Conservation (phyloP, 495 filamentous ascomycete genomes). For the Trichoderma virens region DNA sequence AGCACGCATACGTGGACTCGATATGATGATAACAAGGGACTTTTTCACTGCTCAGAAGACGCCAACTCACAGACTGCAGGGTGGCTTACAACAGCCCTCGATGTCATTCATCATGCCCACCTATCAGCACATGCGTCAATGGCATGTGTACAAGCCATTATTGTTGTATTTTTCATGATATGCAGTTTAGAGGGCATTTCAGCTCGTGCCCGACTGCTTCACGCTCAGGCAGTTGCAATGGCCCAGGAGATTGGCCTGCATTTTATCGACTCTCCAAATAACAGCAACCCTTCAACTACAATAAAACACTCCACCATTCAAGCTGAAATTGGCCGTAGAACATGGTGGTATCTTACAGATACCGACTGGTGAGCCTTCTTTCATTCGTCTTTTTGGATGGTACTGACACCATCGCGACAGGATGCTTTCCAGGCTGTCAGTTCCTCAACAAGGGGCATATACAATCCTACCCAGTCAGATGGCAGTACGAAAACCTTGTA, state of each 20-base stretch:
- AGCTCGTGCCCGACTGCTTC: slow-evolving; percentile 22
- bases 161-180: slow-evolving; percentile 29
- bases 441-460: slow-evolving; percentile 30
- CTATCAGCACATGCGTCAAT: slow-evolving; percentile 22
- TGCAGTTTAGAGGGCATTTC: slow-evolving; percentile 29
- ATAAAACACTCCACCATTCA: slow-evolving; percentile 13
- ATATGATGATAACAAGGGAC: slow-evolving; percentile 14
- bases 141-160: slow-evolving; percentile 33
- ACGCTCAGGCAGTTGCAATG: slow-evolving; percentile 23
- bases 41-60: slow-evolving; percentile 24
- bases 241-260: slow-evolving; percentile 31
- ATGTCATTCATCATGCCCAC: slow-evolving; percentile 30
- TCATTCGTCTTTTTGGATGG: neutral
- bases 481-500: slow-evolving; percentile 30
- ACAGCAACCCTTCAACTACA: too few relatives aligned
- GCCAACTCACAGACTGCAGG: slow-evolving; percentile 22
- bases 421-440: slow-evolving; percentile 14
- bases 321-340: slow-evolving; percentile 29
- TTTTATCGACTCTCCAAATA: slow-evolving; percentile 27
- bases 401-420: neutral
- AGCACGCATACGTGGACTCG: slow-evolving; percentile 30
- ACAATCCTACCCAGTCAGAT: slow-evolving; percentile 32
- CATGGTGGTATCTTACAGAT: slow-evolving; percentile 39
- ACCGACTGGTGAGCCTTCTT: slow-evolving; percentile 32
- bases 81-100: slow-evolving; percentile 29